Evolutionary conservation across 2,329 filamentous ascomycete genomes (phyloP).

Genomic region (Dothideomycetidae sp.): DNA sequence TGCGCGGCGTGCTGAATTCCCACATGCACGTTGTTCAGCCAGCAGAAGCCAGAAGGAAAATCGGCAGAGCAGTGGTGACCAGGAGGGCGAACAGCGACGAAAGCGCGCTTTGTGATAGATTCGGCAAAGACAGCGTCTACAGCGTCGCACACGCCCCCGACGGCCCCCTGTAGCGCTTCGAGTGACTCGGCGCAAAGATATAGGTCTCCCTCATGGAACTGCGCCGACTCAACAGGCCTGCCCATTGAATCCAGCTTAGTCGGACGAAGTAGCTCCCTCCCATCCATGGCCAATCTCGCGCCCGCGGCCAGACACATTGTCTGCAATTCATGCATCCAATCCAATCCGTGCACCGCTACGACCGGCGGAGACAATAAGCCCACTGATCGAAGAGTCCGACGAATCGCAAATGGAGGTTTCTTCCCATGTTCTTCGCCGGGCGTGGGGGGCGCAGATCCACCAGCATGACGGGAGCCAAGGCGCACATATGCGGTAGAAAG

Average conservation of each 20-base stretch:
- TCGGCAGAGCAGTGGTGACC: conserved; percentile 89
- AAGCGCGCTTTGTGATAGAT: conserved; percentile 46
- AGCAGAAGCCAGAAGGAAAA: conserved; percentile 90
- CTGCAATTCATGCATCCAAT: conserved; percentile 88
- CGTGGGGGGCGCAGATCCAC: conserved; percentile 52
- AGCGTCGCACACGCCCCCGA: conserved; percentile 87
- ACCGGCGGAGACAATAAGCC: conserved; percentile 62
- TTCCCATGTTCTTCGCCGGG: conserved; percentile 45
- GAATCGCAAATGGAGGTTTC: conserved; percentile 68
- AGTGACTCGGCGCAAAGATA: conserved; percentile 81
- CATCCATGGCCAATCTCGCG: conserved; percentile 58
- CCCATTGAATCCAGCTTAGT: conserved; percentile 13
- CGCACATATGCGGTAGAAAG: conserved; percentile 79
- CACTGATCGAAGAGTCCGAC: conserved; percentile 60
- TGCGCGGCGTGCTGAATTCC: conserved; percentile 84
- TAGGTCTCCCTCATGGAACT: conserved; percentile 76
- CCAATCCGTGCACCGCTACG: conserved; percentile 76
- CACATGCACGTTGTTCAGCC: conserved; percentile 96
- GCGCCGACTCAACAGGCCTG: conserved; percentile 42
- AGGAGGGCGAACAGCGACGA: conserved; percentile 83
- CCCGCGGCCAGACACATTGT: conserved; percentile 72
- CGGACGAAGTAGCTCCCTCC: conserved; percentile 58
- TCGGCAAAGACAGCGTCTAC: conserved; percentile 63
- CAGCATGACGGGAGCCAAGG: conserved; percentile 66
- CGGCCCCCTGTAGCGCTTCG: conserved; percentile 73